Conservation (phyloP, 352 stramenopile genomes). For the Peronosclerospora sorghi region DNA sequence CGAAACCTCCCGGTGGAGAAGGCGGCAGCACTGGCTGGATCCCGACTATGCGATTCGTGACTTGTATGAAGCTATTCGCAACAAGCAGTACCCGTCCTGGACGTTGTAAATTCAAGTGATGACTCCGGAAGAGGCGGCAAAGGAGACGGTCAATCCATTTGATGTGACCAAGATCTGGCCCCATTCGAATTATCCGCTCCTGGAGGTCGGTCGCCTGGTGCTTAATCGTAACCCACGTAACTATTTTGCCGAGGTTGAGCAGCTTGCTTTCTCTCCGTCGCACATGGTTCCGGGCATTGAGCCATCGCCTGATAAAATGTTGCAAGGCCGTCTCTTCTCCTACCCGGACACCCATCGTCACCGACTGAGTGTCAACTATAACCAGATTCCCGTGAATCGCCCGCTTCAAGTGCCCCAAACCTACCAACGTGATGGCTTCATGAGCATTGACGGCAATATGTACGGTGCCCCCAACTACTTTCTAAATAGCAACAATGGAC, state of each 20-base stretch:
- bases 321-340: slow-evolving; percentile 80
- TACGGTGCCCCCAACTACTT: slow-evolving; percentile 57
- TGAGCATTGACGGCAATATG: slow-evolving; percentile 58
- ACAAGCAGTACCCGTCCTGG: slow-evolving; percentile 76
- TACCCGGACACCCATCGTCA: slow-evolving; percentile 85
- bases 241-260: slow-evolving; percentile 87
- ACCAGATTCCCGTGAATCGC: slow-evolving; percentile 83
- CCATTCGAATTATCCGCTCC: slow-evolving; percentile 78
- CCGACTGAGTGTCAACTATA: slow-evolving; percentile 84
- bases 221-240: slow-evolving; percentile 83
- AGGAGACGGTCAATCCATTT: slow-evolving; percentile 77
- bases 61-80: slow-evolving; percentile 84
- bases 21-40: slow-evolving; percentile 55
- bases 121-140: slow-evolving; percentile 57
- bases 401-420: slow-evolving; percentile 46
- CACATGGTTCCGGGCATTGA: slow-evolving; percentile 86
- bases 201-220: slow-evolving; percentile 67
- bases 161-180: slow-evolving; percentile 90
- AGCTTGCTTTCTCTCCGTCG: slow-evolving; percentile 77
- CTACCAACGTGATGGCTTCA: slow-evolving; percentile 67
- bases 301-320: slow-evolving; percentile 80
- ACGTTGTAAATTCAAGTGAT: slow-evolving; percentile 90
- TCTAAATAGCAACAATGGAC: slow-evolving; percentile 49
- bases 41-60: slow-evolving; percentile 86
- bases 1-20: slow-evolving; percentile 80